Percentiles rank a stretch among this genome's conserved stretches.
phyloP scores from a whole-genome alignment of 2,329 filamentous ascomycete genomes.

The Xylariaceae sp. region DNA sequence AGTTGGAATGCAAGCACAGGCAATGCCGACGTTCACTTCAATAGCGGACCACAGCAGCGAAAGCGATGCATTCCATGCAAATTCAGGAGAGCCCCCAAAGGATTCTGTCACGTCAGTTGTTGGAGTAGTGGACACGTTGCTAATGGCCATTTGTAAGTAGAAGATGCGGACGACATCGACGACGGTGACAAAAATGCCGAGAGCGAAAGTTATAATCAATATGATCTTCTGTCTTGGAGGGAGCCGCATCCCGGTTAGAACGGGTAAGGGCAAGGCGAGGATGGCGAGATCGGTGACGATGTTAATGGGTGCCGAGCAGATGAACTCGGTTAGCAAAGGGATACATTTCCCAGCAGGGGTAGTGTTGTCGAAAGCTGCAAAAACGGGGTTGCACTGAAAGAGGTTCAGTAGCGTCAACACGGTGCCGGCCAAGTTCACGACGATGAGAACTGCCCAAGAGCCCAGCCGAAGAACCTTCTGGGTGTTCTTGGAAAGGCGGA shows the following conservation, averaged over 20 bases:
- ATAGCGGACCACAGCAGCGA: constrained; percentile 93
- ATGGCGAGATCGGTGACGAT: constrained; percentile 88
- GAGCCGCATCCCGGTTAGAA: constrained; percentile 80
- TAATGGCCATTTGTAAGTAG: constrained; percentile 74
- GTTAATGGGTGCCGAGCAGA: constrained; percentile 81
- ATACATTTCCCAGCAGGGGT: constrained; percentile 43
- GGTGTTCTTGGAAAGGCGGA: constrained; percentile 73
- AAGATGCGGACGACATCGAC: constrained; percentile 88
- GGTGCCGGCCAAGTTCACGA: constrained; percentile 75
- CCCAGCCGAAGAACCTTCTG: constrained; percentile 72
- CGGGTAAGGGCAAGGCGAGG: constrained; percentile 80
- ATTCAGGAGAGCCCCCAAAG: constrained; percentile 52
- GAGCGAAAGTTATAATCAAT: constrained; percentile 76
- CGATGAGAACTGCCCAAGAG: constrained; percentile 72
- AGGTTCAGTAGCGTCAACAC: constrained; percentile 83
- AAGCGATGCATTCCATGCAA: constrained; percentile 71
- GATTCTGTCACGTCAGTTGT: constrained; percentile 38
- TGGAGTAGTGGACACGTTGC: constrained; percentile 35
- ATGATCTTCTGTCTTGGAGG: constrained; percentile 85
- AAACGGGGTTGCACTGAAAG: constrained; percentile 75
- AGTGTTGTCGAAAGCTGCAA: constrained; percentile 59
- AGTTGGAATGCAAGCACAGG: constrained; percentile 88
- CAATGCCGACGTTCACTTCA: constrained; percentile 86
- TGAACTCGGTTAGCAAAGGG: constrained; percentile 58
- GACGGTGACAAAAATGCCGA: constrained; percentile 82